These are phyloP conservation scores for Chloromonas sp. DNA, from an alignment of 163 green algal species.

Conservation along the genomic window DNA sequence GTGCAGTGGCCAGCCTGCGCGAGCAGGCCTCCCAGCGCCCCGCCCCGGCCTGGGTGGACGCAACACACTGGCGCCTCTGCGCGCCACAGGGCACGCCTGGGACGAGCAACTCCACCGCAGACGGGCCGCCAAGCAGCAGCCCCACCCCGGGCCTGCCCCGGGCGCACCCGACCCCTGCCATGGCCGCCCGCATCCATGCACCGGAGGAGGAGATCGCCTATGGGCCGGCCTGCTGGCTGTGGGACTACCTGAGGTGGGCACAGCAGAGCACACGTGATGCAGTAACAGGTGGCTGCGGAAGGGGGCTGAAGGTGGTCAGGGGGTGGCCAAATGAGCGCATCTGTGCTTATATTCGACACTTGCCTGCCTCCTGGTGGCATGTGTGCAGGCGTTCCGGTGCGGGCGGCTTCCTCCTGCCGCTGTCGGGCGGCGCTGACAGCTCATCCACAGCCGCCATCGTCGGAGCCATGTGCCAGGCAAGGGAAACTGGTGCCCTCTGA, in stretches of 20 bases:
- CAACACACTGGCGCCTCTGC: not conserved
- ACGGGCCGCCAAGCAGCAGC: no score
- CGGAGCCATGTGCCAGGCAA: constrained; percentile 79
- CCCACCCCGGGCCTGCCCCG: not conserved
- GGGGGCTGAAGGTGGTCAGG: not conserved
- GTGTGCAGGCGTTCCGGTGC: constrained; percentile 60
- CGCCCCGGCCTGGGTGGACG: constrained; percentile 12
- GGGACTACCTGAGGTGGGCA: constrained; percentile 86
- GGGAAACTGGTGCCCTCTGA: not conserved
- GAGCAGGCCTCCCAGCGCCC: constrained; percentile 55
- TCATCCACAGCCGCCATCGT: constrained; percentile 86
- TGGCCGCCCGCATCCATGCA: constrained; percentile 3
- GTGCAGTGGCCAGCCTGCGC: constrained; percentile 59
- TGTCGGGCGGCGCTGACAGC: constrained; percentile 92
- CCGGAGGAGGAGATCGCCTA: constrained; percentile 81
- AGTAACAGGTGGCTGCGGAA: not conserved
- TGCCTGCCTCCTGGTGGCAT: not conserved
- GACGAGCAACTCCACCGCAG: not conserved
- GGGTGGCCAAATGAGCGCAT: no score
- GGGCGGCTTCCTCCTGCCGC: constrained; percentile 86
- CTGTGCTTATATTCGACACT: no score
- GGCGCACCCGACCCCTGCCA: not conserved
- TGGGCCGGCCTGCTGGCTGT: constrained; percentile 94
- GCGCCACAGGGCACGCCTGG: not conserved
- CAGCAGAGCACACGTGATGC: not conserved